Conservation (phyloP, 1,139 yeast species). For the Protomyces macrosporus region DNA sequence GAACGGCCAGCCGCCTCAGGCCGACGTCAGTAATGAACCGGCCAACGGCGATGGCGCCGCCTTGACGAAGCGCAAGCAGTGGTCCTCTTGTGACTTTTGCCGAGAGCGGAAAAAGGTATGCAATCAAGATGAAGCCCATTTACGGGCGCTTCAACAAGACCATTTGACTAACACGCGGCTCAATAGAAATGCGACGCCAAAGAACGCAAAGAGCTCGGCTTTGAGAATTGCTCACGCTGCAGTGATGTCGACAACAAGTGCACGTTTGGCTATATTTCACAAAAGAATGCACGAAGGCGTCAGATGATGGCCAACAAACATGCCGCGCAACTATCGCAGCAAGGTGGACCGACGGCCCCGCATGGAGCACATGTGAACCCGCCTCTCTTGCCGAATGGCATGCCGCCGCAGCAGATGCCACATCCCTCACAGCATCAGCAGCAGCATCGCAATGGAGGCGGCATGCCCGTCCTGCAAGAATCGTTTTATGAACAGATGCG, state of each 20-base stretch:
- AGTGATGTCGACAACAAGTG: slow-evolving; percentile 2
- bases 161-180: not conserved
- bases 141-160: not conserved
- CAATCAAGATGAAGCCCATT: not conserved
- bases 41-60: not conserved
- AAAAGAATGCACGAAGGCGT: slow-evolving; percentile 1
- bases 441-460: not conserved
- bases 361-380: not conserved
- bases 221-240: slow-evolving; percentile 9
- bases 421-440: not conserved
- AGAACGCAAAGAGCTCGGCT: not conserved
- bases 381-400: not conserved
- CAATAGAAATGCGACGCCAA: not conserved
- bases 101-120: slow-evolving; percentile 11
- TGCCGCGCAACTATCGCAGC: not conserved
- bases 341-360: not conserved
- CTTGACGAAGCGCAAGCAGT: slow-evolving; percentile 12
- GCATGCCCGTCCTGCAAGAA: not conserved
- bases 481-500: not conserved
- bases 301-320: slow-evolving; percentile 14
- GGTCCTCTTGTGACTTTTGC: slow-evolving; percentile 21
- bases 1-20: no score
- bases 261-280: slow-evolving; percentile 12
- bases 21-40: no score
- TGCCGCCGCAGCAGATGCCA: not conserved